These are phyloP conservation scores for Solanum microdontum DNA, from an alignment of 257 asterid genomes.

Conservation along the genomic window DNA sequence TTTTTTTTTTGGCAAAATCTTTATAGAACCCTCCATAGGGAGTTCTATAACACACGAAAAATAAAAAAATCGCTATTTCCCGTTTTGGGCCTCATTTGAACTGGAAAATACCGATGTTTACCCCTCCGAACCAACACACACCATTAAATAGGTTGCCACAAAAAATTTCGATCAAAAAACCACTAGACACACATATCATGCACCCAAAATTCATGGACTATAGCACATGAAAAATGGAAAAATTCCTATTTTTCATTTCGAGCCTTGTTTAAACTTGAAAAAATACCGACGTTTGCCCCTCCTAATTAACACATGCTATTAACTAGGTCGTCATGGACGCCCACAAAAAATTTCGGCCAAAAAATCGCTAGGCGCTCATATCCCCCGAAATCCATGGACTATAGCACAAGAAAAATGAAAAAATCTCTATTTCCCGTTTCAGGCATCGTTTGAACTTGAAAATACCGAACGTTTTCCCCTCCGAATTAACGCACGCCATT, in stretches of 20 bases:
- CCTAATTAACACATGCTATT: not conserved
- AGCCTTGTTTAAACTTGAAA: not conserved
- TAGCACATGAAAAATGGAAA: not conserved
- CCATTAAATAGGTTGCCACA: not conserved
- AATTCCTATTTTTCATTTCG: not conserved
- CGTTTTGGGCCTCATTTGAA: not conserved
- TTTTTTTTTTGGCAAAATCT: not conserved
- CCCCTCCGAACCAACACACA: not conserved
- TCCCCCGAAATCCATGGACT: too few species aligned
- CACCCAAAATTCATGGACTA: not conserved
- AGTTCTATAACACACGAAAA: too few species aligned
- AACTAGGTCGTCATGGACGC: not conserved
- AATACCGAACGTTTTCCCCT: not conserved
- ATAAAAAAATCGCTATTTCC: too few species aligned
- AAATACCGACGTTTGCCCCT: not conserved
- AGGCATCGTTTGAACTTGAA: too few species aligned
- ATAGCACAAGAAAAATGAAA: too few species aligned
- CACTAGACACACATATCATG: not conserved
- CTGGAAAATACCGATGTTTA: too few species aligned
- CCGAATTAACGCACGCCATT: not conserved
- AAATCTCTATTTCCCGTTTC: rapidly evolving
- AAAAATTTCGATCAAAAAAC: too few species aligned
- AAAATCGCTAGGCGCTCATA: not conserved
- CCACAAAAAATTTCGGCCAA: not conserved
- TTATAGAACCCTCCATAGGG: too few species aligned